Percentiles rank a stretch among this genome's conserved stretches.
Conservation (phyloP, 208 protist species). For the Leishmania martiniquensis region DNA sequence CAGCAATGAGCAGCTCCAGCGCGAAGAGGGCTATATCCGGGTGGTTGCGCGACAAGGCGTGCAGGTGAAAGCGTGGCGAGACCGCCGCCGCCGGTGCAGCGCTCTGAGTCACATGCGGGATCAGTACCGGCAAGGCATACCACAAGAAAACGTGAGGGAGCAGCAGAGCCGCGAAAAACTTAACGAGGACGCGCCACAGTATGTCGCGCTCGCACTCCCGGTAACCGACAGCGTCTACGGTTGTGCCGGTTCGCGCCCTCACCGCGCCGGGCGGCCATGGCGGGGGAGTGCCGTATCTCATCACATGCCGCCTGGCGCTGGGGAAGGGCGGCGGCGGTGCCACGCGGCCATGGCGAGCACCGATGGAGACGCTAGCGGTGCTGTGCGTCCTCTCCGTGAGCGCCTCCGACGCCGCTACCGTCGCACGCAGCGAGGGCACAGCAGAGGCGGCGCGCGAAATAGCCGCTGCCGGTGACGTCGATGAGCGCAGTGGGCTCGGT, state of each 20-base stretch:
- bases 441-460: background rate
- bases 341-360: background rate
- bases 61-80: background rate
- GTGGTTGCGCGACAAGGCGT: conserved; percentile 4
- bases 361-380: background rate
- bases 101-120: background rate
- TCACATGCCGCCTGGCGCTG: background rate
- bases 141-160: conserved; percentile 16
- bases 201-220: background rate
- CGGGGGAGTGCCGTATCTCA: background rate
- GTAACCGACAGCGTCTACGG: background rate
- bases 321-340: background rate
- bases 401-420: background rate
- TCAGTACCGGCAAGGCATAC: background rate
- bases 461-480: background rate
- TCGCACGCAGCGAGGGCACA: background rate
- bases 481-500: background rate
- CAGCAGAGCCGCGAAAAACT: background rate
- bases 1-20: background rate
- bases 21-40: conserved; percentile 1
- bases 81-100: background rate
- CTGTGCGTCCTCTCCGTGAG: background rate
- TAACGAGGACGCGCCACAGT: background rate
- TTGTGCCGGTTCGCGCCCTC: background rate
- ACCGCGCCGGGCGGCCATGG: background rate